These are phyloP conservation scores for Pulveroboletus ravenelii DNA, from an alignment of 768 basidiomycete genomes.

Conservation along the genomic window DNA sequence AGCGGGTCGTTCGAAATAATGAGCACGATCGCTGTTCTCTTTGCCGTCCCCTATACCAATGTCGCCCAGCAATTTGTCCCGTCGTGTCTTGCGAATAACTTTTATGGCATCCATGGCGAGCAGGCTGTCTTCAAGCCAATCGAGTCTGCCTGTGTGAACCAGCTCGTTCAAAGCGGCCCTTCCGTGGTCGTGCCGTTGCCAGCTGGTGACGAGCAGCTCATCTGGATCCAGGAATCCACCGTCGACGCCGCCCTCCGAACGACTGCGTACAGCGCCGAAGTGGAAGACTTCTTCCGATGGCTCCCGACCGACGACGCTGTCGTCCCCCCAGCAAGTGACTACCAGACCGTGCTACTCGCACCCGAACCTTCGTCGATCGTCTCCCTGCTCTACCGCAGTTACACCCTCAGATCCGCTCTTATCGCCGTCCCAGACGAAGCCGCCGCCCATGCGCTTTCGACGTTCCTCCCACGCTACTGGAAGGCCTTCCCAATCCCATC, in stretches of 20 bases:
- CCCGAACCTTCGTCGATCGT: constrained; percentile 9
- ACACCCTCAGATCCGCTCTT: constrained; percentile 38
- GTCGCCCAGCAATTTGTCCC: constrained; percentile 15
- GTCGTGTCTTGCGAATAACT: constrained; percentile 45
- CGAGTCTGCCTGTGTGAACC: constrained; percentile 36
- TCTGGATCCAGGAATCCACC: constrained; percentile 57
- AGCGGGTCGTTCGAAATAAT: background rate
- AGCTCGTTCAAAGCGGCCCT: background rate
- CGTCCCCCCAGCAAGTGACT: constrained; percentile 2
- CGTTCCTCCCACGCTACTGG: constrained; percentile 67
- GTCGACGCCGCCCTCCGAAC: constrained; percentile 44
- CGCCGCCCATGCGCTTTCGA: constrained; percentile 48
- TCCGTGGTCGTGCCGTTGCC: constrained; percentile 19
- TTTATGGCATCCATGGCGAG: constrained; percentile 54
- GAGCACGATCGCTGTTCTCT: constrained; percentile 10
- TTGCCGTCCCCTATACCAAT: constrained; percentile 21
- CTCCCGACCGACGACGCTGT: constrained; percentile 19
- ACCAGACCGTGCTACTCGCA: constrained; percentile 19
- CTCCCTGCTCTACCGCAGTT: constrained; percentile 41
- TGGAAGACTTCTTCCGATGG: constrained; percentile 35
- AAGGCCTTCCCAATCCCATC: constrained; percentile 60
- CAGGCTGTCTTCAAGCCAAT: constrained; percentile 45
- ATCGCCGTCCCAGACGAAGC: constrained; percentile 40
- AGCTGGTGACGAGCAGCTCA: constrained; percentile 37
- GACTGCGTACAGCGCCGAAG: constrained; percentile 29